Conservation (phyloP, 1,284 basidiomycete genomes). For the Boletus albobrunnescens region DNA sequence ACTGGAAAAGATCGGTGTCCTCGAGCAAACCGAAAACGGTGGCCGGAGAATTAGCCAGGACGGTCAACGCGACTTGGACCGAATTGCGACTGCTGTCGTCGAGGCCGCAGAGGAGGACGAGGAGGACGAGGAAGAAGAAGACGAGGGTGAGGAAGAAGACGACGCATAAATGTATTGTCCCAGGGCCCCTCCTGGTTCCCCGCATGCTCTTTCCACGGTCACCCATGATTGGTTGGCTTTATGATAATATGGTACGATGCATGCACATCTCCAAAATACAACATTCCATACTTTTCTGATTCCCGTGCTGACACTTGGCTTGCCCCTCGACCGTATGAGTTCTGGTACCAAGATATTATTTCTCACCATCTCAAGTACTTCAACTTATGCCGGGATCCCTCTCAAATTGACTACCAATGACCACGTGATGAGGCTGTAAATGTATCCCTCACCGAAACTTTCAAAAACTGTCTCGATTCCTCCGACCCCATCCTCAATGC, state of each 20-base stretch:
- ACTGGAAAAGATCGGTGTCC: slow-evolving; percentile 97
- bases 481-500: no score
- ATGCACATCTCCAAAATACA: slow-evolving; percentile 38
- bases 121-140: slow-evolving; percentile 82
- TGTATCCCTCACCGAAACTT: not conserved
- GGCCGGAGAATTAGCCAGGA: slow-evolving; percentile 96
- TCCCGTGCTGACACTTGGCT: not conserved
- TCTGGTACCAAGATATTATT: not conserved
- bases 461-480: not conserved
- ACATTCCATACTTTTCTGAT: slow-evolving; percentile 16
- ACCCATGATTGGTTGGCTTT: slow-evolving; percentile 33
- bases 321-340: not conserved
- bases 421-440: not conserved
- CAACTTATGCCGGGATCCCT: not conserved
- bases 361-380: no score
- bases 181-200: slow-evolving; percentile 6
- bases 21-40: slow-evolving; percentile 92
- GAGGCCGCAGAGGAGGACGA: slow-evolving; percentile 84
- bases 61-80: slow-evolving; percentile 96
- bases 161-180: slow-evolving; percentile 42
- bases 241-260: slow-evolving; percentile 40
- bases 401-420: not conserved
- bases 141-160: slow-evolving; percentile 52
- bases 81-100: slow-evolving; percentile 95
- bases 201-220: slow-evolving; percentile 24